Base-by-base conservation (phyloP, 164 flowering plant genomes). In the Vitis riparia region DNA sequence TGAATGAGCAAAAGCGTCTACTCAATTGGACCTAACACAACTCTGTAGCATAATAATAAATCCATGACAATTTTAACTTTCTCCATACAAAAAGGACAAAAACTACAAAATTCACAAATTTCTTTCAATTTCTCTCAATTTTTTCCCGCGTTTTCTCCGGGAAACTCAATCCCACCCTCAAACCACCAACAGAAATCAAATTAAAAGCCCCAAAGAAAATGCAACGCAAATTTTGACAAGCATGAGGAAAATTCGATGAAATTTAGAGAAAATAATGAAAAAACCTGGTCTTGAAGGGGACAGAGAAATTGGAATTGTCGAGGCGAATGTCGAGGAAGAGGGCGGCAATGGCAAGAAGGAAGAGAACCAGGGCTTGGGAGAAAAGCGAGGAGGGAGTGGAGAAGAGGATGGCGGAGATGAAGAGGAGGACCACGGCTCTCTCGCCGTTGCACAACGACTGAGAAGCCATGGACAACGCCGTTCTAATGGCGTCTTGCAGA, bases 351-450 rank as follows among this genome's bases (percentile, higher is more conserved):
- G 86, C 74, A 66, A 93, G 90, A 66, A 91, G 77, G 29, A 65
- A 77, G 68, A 91, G 85, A 51, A 84, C 77, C 62, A 85, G 47
- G 30, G 82, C 83, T 62, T 88, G 86, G 63, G 16, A 66, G 73
- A 85, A 59, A 63, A 89, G 89, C 16, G 85, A 80, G 37, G 64
- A 49, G 15, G 95, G 90, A 52, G 79, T 61, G 27, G 88, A 81
- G 77, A 50, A 78, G 59, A 89, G 57, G 52, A 89, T 71, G 16
- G 79, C 81, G 12, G 66, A 52, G 9, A 89, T 64, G 75, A 89
- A 85, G 55, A 89, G 73, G 44, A 81, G 13, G 2, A 93, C 93
- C 50, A 93, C 97, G 30, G 80, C 80, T 76, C 97, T 81, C 86
- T 93, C 98, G 71, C 97, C 97, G 78, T 79, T 93, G 59, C 81